Conservation (phyloP, 495 filamentous ascomycete genomes). For the Penicillium robsamsonii region DNA sequence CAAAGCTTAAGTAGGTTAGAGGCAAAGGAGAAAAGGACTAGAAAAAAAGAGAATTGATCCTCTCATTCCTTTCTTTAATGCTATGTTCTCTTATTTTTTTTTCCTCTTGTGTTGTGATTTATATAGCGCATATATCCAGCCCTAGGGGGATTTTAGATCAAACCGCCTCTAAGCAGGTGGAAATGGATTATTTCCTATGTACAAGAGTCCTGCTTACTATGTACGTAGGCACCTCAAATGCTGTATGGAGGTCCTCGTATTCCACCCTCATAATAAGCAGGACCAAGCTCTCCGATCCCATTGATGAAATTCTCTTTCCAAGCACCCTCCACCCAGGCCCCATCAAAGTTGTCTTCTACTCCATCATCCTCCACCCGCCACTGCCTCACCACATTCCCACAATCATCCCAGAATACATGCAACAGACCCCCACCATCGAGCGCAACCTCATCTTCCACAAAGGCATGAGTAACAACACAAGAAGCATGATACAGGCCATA, state of each 20-base stretch:
- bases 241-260: constrained; percentile 13
- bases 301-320: background rate
- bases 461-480: constrained; percentile 26
- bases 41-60: too few species aligned
- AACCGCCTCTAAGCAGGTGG: too few species aligned
- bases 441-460: constrained; percentile 9
- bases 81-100: too few species aligned
- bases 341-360: constrained; percentile 9
- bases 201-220: too few species aligned
- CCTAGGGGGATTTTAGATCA: too few species aligned
- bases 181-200: too few species aligned
- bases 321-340: constrained; percentile 6
- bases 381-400: constrained; percentile 17
- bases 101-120: too few species aligned
- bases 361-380: constrained; percentile 14
- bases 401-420: constrained; percentile 17
- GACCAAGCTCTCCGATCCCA: background rate
- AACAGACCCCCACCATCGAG: constrained; percentile 10
- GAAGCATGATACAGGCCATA: constrained; percentile 1
- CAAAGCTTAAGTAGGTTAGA: too few species aligned
- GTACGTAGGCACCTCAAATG: background rate
- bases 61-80: too few species aligned
- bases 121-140: too few species aligned
- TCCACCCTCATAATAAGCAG: background rate
- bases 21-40: too few species aligned